Base-by-base conservation (phyloP, 164 flowering plant species). In the Taxillus chinensis region DNA sequence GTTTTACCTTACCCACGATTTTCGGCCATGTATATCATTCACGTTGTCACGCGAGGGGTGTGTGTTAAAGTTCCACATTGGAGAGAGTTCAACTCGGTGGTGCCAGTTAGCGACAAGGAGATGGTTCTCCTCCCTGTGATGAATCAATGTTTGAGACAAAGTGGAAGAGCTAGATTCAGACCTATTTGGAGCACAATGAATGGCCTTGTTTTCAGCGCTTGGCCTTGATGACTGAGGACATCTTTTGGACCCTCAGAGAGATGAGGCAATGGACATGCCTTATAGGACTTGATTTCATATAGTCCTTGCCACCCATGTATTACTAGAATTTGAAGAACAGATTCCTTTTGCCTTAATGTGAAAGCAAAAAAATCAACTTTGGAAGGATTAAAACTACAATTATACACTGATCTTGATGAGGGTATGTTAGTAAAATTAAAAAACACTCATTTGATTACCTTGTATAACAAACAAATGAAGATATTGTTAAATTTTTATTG, bases 231-330 rank as follows among this genome's bases (percentile, higher is more conserved):
- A 77, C 73, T 43, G 83, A 82, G 66, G 83, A 90, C 59, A 85
- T 90, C 8, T 90, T 90, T 68, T 57, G 74, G 73, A 90, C 97
- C 0, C 60, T 90, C 74, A 76, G 89, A 72, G 92, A 88, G 76
- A 90, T 90, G 96, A 78, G 87, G 79, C 70, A 66, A 77, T 61
- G 92, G 62, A 84, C 83, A 60, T 68, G 72, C 14, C 67, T 83
- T 4, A 95, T 92, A 2, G 97, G 97, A 39, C 88, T 90, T 60
- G 89, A 88, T 61, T 90, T 90, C 63, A 88, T 90, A 95, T 93
- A 92, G 7, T 67, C 92, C n/a, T 90, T 95, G 5, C 95, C 97
- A 37, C 86, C 86, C 7, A 90, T 90, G 2, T 90, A 90, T 58
- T 90, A 88, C 64, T 62, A 67, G 78, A 88, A 88, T 59, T 58